Evolutionary conservation across 257 asterid species (phyloP), one percentile per base, ranked within the genome.

Genomic region (Petunia axillaris): DNA sequence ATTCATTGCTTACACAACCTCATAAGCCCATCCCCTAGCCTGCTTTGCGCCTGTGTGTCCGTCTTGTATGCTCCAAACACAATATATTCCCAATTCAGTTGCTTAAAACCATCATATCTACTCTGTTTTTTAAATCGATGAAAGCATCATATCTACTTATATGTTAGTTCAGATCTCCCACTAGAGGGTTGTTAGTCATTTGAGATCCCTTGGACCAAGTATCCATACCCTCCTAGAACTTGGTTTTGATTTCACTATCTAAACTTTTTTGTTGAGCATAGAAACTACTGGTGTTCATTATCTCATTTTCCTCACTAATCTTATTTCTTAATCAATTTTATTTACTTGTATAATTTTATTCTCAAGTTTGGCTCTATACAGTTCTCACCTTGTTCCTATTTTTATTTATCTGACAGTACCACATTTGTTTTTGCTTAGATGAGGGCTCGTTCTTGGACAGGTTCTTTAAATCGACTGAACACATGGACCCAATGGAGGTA

Each of bases 401-500:
- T 57, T 16, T 5, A 35, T 73, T 36, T 35, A 35, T 48, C 78
- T 73, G 43, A 73, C 13, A 3, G 36, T 35, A 57, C 36, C 46
- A 73, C 46, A 11, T 5, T 14, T 73, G 5, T 73, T 11, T 40
- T 60, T 35, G 13, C 78, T 73, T 59, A 95, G 99, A 81, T 80
- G 94, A 91, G 79, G 96, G 90, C 57, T 95, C 98, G 79, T 95
- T 90, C 87, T 86, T 95, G 83, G 99, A 91, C 85, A 93, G 88
- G 8, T 93, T 95, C 88, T 91, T 85, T 89, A 92, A 89, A 85
- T 83, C 90, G 83, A 95, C 98, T 76, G 97, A 93, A 58, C 77
- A 87, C 64, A 90, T 93, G 97, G 79, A 88, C 80, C 94, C 96
- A 1, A 77, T 85, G 57, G 95, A 95, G 99, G 99, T 93, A 78